These are phyloP conservation scores for Xylaria acuta DNA, from an alignment of 495 filamentous ascomycete species.

Conservation along the genomic window DNA sequence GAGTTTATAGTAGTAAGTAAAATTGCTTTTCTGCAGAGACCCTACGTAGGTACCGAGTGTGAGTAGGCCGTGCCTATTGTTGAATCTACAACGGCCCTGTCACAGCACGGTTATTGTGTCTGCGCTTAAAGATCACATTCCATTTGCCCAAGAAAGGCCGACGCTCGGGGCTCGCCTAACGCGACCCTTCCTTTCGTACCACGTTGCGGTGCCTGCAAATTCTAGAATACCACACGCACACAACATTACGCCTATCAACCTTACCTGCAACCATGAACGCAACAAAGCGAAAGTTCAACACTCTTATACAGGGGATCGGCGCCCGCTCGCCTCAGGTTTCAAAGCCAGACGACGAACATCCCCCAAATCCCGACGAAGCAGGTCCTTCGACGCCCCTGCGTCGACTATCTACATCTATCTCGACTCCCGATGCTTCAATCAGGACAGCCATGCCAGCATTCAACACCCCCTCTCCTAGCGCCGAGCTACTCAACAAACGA, in stretches of 20 bases:
- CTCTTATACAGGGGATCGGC: constrained; percentile 59
- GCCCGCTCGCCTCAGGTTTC: constrained; percentile 40
- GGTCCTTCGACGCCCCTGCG: constrained; percentile 30
- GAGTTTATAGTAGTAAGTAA: background rate
- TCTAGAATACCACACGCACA: background rate
- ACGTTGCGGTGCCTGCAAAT: background rate
- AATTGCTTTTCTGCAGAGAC: background rate
- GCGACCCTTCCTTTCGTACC: background rate
- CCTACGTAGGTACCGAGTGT: background rate
- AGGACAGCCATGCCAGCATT: constrained; percentile 32
- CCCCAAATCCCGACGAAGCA: constrained; percentile 28
- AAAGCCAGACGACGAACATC: constrained; percentile 27
- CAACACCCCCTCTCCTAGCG: constrained; percentile 30
- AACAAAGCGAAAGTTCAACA: constrained; percentile 64
- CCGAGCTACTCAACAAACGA: constrained; percentile 53
- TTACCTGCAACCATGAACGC: constrained; percentile 51
- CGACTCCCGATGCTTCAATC: constrained; percentile 32
- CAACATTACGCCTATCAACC: constrained; percentile 16
- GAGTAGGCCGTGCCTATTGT: background rate
- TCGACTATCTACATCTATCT: constrained; percentile 33
- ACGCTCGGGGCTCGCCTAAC: background rate
- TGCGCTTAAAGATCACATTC: constrained; percentile 1
- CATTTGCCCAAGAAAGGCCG: constrained; percentile 9
- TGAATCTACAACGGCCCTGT: background rate
- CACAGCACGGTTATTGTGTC: background rate